Percentiles rank a stretch among this genome's conserved stretches.
phyloP scores from a whole-genome alignment of 1,284 basidiomycete genomes.

The Cutaneotrichosporon daszewskae region DNA sequence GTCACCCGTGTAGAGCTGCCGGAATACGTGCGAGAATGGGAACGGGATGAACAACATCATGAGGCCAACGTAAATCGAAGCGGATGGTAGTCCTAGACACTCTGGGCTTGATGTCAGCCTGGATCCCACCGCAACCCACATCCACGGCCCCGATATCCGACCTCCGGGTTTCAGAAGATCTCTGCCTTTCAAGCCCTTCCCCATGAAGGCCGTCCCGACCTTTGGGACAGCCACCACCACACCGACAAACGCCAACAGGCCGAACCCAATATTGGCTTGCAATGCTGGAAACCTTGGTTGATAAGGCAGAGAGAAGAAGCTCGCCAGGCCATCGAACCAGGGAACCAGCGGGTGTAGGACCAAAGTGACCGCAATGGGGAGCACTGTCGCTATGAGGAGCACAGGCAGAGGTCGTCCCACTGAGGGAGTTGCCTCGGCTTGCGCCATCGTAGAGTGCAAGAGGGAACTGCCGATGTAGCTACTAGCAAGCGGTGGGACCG shows the following conservation, averaged over 20 bases:
- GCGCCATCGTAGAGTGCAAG: no score
- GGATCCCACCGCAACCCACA: conserved; percentile 54
- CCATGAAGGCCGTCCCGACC: conserved; percentile 66
- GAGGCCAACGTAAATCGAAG: conserved; percentile 77
- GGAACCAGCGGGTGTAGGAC: conserved; percentile 40
- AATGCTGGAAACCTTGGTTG: conserved; percentile 43
- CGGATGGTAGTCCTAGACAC: conserved; percentile 83
- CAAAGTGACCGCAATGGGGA: conserved; percentile 34
- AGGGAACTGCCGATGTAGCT: no score
- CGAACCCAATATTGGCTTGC: conserved; percentile 67
- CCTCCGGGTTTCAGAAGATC: conserved; percentile 67
- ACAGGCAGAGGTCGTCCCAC: conserved; percentile 30
- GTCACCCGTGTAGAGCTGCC: conserved; percentile 13
- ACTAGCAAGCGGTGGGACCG: no score
- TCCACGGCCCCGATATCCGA: conserved; percentile 50
- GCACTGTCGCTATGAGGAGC: conserved; percentile 30
- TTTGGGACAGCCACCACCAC: conserved; percentile 68
- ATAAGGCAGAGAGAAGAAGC: conserved; percentile 28
- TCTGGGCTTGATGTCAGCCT: conserved; percentile 64
- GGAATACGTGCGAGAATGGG: conserved; percentile 69
- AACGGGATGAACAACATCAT: conserved; percentile 85
- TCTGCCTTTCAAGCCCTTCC: conserved; percentile 68
- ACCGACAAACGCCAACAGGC: conserved; percentile 68
- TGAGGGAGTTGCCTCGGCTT: no score
- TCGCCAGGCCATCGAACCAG: conserved; percentile 21